Percentiles rank a stretch among this genome's conserved stretches.
Conservation (phyloP, 2,329 filamentous ascomycete species). For the Pseudonectria foliicola region DNA sequence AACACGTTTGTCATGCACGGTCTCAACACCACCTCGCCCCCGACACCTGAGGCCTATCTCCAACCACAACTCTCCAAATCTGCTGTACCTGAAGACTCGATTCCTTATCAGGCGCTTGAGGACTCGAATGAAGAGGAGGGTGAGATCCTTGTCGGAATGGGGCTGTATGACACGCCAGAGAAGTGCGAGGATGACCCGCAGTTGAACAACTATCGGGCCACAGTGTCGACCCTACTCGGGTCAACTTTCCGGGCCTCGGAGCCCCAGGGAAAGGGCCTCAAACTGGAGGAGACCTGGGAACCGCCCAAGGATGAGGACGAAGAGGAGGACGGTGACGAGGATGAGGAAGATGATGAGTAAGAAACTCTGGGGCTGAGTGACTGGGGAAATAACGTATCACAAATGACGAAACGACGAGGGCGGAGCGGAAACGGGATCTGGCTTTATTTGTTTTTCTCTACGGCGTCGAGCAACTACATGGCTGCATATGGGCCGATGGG, state of each 20-base stretch:
- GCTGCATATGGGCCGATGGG: neutral
- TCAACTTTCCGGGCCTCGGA: conserved; percentile 38
- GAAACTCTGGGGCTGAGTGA: conserved; percentile 22
- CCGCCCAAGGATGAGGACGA: conserved; percentile 58
- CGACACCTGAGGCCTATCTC: conserved; percentile 53
- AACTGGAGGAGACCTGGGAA: conserved; percentile 75
- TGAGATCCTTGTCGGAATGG: conserved; percentile 75
- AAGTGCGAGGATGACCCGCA: conserved; percentile 42
- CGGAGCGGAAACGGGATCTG: no score
- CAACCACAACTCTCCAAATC: conserved; percentile 42
- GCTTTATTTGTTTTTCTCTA: no score
- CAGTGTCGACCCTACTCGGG: conserved; percentile 48
- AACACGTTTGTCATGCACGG: conserved; percentile 38
- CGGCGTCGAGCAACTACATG: no score
- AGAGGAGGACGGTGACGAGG: conserved; percentile 41
- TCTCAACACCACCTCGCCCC: conserved; percentile 45
- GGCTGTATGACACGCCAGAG: conserved; percentile 68
- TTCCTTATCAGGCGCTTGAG: conserved; percentile 42
- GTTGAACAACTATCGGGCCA: conserved; percentile 47
- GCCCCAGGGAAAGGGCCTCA: conserved; percentile 63
- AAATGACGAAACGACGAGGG: no score
- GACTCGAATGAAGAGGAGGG: conserved; percentile 49
- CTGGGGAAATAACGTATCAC: no score
- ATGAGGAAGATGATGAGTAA: conserved; percentile 33
- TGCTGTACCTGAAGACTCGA: conserved; percentile 41